Conservation (phyloP, 2,329 filamentous ascomycete species). For the Fusarium sp. region DNA sequence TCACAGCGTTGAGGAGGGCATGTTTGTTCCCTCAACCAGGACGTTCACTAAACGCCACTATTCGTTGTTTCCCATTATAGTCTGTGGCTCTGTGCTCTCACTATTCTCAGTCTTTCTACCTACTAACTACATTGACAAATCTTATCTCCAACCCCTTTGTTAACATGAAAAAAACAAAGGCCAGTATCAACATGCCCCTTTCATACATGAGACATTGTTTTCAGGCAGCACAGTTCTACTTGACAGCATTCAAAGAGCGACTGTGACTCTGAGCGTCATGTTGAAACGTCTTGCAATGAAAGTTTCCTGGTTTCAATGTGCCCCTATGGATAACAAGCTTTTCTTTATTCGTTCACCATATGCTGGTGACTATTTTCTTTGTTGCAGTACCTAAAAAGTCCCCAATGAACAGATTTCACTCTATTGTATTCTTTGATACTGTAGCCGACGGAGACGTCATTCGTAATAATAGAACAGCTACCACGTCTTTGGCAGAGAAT, state of each 20-base stretch:
- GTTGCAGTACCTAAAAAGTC: background rate
- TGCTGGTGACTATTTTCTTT: background rate
- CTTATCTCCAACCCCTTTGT: background rate
- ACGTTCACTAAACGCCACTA: background rate
- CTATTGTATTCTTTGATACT: too few species aligned
- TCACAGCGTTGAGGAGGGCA: background rate
- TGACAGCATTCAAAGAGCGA: background rate
- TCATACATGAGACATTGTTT: background rate
- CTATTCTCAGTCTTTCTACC: background rate
- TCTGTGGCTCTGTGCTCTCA: background rate
- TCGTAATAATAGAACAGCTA: background rate
- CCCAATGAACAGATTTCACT: background rate
- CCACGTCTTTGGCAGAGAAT: background rate
- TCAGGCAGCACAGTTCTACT: background rate
- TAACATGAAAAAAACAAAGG: background rate
- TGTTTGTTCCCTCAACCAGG: background rate
- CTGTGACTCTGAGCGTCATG: background rate
- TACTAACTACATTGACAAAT: background rate
- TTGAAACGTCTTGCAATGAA: background rate
- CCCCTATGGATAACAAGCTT: background rate
- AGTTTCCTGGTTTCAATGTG: background rate
- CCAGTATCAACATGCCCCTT: background rate
- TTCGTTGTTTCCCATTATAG: background rate
- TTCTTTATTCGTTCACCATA: background rate
- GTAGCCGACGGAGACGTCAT: too few species aligned